Base-by-base conservation (phyloP, 2,329 filamentous ascomycete species). In the Stagonosporopsis rhizophila region DNA sequence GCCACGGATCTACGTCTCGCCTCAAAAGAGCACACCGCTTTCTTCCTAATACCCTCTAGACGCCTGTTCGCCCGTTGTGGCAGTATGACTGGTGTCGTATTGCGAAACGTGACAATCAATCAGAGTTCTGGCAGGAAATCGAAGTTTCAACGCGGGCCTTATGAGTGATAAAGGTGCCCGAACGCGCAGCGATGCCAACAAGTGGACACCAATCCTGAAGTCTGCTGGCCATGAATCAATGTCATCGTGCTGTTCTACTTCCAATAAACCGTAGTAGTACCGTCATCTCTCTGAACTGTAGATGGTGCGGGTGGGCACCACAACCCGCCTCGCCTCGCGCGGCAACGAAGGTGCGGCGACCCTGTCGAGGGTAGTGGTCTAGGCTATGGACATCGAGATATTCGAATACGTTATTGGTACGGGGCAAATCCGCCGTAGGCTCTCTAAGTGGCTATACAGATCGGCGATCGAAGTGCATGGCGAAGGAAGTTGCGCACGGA, bases 381-480 rank as follows among this genome's bases (percentile, higher is more conserved):
- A 19, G 8, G 6, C n/a, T 40, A 22, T 32, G 20, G 27, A 44
- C 34, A 40, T 23, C 6, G 15, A 14, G 28, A 2, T 28, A 28
- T 19, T 44, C 17, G 22, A 25, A 6, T n/a, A 37, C 2, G n/a
- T 20, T 25, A 51, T 47, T 48, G 51, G 51, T 17, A 44, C 9
- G 41, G 19, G 15, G 9, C 4, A 19, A 25, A 6, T 41, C 30
- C 5, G 42, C 37, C 28, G 20, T 38, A 30, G 27, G 32, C 38
- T 44, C 41, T 44, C 38, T 19, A 30, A 56, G 30, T 47, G 47
- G 38, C 38, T 20, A 30, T 44, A 37, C 12, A 23, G 23, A 56
- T 56, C 53, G 53, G 44, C 47, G 53, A 56, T 56, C 38, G 47
- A 42, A 37, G 5, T 48, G 38, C 47, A 48, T 47, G 47, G 48